phyloP scores from a whole-genome alignment of 2,329 filamentous ascomycete genomes.

The Penicillium aurantiogriseum region DNA sequence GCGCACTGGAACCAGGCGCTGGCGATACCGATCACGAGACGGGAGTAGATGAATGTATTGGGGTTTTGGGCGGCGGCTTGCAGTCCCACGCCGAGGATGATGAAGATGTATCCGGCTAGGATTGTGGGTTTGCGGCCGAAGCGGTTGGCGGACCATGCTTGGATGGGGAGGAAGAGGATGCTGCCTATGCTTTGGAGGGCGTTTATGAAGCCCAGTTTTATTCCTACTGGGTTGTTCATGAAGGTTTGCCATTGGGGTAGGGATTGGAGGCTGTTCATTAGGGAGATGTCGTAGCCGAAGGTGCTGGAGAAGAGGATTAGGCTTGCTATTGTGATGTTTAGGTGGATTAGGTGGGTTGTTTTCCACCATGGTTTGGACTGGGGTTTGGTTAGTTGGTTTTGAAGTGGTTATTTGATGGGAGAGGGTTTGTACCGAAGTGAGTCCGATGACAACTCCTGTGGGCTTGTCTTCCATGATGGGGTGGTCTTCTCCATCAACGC shows the following conservation, averaged over 20 bases:
- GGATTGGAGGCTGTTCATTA: conserved; percentile 10
- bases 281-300: conserved; percentile 6
- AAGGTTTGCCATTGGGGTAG: conserved; percentile 4
- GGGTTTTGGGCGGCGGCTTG: conserved; percentile 24
- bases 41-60: conserved; percentile 32
- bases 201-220: conserved; percentile 3
- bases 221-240: neutral
- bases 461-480: neutral
- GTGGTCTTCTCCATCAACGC: neutral
- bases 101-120: conserved; percentile 30
- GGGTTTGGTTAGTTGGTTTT: neutral
- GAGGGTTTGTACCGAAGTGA: neutral
- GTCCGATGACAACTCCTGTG: neutral
- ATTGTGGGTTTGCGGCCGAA: conserved; percentile 33
- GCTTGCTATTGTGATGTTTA: conserved; percentile 2
- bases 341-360: neutral
- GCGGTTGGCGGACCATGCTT: conserved; percentile 26
- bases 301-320: conserved; percentile 10
- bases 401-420: neutral
- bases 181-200: conserved; percentile 5
- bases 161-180: conserved; percentile 1
- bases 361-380: conserved; percentile 7
- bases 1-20: conserved; percentile 32
- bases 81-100: conserved; percentile 23
- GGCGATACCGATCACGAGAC: conserved; percentile 35